Evolutionary conservation across 202 grass and related monocot genomes (phyloP), one percentile per base, ranked within the genome.

Genomic region (Carex arenaria): DNA sequence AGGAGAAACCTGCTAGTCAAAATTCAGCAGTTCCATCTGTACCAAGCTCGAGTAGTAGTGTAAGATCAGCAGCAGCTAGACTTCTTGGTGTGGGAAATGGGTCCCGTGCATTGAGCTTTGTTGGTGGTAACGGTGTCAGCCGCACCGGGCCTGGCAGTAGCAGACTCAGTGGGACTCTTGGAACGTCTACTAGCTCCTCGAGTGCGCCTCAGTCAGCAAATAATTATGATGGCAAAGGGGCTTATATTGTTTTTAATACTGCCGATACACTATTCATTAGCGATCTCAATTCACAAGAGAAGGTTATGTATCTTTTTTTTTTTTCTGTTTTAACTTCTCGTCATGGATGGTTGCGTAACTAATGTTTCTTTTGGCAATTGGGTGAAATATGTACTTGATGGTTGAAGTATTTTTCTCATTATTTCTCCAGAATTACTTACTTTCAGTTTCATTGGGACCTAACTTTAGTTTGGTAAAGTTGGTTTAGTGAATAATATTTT

Each of bases 251-350:
- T 79, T 99, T 92, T 83, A 99, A 92, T 85, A 89, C 85, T 10
- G 90, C 90, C 0, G 88, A 96, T 67, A 94, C 90, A 12, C 78
- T 96, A 53, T 99, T 96, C 79, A 85, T 99, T 34, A 94, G 93
- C 51, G 93, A 99, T 86, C 93, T 96, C 87, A 94, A 94, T 86
- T 92, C 96, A 5, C 91, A 92, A 43, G 89, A 94, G 63, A 96
- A 94, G 86, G 97, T 99, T 89, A 31, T 55, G 61, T 28, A 79
- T 89, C 69, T n/a, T n/a, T 82, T 26, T 78, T 32, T n/a, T n/a
- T 76, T 79, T 42, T 22, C 64, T 62, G 17, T 60, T 78, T 38
- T 2, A 78, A 20, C 54, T 12, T 57, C 19, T 72, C 5, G 2
- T 20, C 30, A 36, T 59, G 9, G 61, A 63, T 59, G 53, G 30